Base-by-base conservation (phyloP, 139 green algal genomes). In the Bryopsis sp. region DNA sequence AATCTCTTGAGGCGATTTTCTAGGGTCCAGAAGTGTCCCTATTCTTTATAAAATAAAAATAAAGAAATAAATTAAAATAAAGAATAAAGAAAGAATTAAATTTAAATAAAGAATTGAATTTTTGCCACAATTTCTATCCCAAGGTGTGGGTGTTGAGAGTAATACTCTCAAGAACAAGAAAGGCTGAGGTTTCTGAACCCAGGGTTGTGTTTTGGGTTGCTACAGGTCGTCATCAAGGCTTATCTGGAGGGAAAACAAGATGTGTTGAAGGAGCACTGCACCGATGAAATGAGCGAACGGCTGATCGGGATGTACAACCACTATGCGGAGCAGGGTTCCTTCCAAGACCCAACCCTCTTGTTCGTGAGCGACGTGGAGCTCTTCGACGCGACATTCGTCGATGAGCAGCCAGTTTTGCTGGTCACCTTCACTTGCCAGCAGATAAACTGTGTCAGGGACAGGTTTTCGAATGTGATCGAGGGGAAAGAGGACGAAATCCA, bases 381-480 rank as follows among this genome's bases (percentile, higher is more conserved):
- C 24, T 78, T 90, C 2, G 88, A 96, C 69, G 47, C 91, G 0
- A 95, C 90, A 68, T 68, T 90, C 39, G 48, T 58, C 4, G 68
- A 73, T 7, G 32, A 64, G 50, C 68, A 74, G 38, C 47, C 38
- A 24, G 68, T 74, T 3, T 35, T 62, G 7, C 39, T 72, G 19
- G 47, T 65, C 24, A 72, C 65, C 15, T 88, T 88, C 76, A 70
- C 77, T 32, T 86, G 74, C 65, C 89, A 95, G 77, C 90, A 96
- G 75, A 86, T 95, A 70, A 92, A 92, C 68, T 94, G 85, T 81
- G 82, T 80, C 8, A 84, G 86, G n/a, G 90, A 96, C 78, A 85
- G 84, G 71, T 89, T 92, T 72, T 92, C 91, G 59, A 97, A 96
- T 72, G 86, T 97, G 11, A 77, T 94, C 33, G 92, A 97, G 15